Evolutionary conservation across 768 basidiomycete genomes (phyloP), one percentile per base, ranked within the genome.

Genomic region (Calocera cornea): DNA sequence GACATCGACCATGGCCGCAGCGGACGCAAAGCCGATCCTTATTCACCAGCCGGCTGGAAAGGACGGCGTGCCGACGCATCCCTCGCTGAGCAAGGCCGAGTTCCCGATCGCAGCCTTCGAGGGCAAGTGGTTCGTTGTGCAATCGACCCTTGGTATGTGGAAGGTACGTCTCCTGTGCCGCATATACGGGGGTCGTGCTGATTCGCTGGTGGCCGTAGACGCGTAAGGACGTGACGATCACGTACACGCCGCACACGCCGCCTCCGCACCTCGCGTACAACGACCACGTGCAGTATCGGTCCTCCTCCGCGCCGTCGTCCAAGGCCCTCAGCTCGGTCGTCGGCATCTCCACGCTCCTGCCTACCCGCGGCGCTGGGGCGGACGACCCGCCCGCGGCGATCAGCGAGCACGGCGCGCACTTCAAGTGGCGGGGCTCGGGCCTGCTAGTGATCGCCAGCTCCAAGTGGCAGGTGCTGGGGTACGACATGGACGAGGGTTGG

Each of bases 141-240:
- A 77, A 72, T 77, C 76, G 50, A 80, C 79, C 0, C 69, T 80
- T 34, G 78, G 79, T 2, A 75, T 80, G 68, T 80, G 80, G 80
- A 79, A 79, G 75, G 79, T 78, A 64, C 71, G 75, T 14, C 2
- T 14, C 29, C 16, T 19, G 22, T 19, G 41, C 24, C 19, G n/a
- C 36, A 38, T 5, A 5, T 5, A 5, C 36, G 36, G 7, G 14
- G 14, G 36, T 14, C 36, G 36, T 38, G 5, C 36, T 14, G 36
- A 5, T 5, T 38, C 36, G 36, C 7, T 5, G 36, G 36, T 38
- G 36, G 36, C 7, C 44, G 44, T 63, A 77, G 74, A 73, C 72
- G 41, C 79, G 77, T 71, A 77, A 78, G 73, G 78, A 80, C 68
- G 80, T 80, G n/a, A 72, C 73, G 2, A 80, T 80, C 70, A 77